phyloP scores from a whole-genome alignment of 306 rosid genomes.

The Castanospermum australe region DNA sequence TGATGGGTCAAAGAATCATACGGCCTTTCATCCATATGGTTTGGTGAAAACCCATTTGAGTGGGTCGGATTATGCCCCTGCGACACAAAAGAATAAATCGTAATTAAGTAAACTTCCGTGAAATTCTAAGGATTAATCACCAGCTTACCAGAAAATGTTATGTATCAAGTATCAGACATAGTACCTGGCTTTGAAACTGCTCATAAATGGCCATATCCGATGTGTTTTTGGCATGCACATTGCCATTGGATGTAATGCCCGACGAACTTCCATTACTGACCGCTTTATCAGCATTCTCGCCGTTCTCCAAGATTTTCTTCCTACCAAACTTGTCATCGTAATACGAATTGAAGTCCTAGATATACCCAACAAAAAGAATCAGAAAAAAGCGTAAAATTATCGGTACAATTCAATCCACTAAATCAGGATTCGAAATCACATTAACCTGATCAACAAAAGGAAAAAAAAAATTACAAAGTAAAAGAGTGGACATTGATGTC shows the following conservation, averaged over 20 bases:
- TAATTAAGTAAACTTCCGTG: not conserved
- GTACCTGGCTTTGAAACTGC: constrained; percentile 74
- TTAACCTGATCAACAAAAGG: not conserved
- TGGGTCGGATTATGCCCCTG: constrained; percentile 48
- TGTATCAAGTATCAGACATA: constrained; percentile 23
- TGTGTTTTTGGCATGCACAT: constrained; percentile 29
- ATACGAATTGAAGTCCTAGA: constrained; percentile 80
- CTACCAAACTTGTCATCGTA: constrained; percentile 94
- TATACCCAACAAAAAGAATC: constrained; percentile 20
- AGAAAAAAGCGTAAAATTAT: constrained; percentile 14
- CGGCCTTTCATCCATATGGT: constrained; percentile 47
- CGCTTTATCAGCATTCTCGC: constrained; percentile 37
- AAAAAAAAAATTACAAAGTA: not conserved
- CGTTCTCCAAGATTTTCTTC: constrained; percentile 61
- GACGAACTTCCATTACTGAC: constrained; percentile 43
- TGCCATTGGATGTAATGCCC: constrained; percentile 51
- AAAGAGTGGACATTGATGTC: not conserved
- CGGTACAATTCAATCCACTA: constrained; percentile 11
- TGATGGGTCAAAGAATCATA: constrained; percentile 35
- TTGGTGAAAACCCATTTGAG: constrained; percentile 44
- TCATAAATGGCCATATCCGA: constrained; percentile 78
- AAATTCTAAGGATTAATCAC: not conserved
- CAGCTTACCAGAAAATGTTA: not conserved
- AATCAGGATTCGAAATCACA: constrained; percentile 33
- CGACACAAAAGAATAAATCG: constrained; percentile 19